These are phyloP conservation scores for Nothomitra cinnamomea DNA, from an alignment of 2,329 filamentous ascomycete genomes.

Conservation along the genomic window DNA sequence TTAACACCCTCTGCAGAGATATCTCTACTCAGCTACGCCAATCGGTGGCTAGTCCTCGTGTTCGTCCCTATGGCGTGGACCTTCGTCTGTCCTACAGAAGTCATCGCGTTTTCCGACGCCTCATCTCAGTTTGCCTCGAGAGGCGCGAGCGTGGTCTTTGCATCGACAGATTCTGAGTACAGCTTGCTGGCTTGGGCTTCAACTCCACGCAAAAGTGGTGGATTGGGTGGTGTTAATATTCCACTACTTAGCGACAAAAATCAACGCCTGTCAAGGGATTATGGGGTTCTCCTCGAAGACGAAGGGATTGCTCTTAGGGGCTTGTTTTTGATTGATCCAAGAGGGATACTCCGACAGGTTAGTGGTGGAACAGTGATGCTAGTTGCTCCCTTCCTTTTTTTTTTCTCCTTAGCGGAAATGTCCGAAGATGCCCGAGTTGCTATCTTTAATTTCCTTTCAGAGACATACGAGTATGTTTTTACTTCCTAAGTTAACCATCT, in stretches of 20 bases:
- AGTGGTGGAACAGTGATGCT: constrained; percentile 7
- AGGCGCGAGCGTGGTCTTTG: constrained; percentile 41
- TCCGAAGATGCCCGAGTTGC: neutral
- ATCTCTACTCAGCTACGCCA: constrained; percentile 20
- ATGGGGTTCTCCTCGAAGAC: constrained; percentile 46
- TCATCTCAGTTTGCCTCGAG: constrained; percentile 41
- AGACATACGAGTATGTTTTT: neutral
- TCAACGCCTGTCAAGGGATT: constrained; percentile 40
- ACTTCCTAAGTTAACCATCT: constrained; percentile 7
- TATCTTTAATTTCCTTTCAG: neutral
- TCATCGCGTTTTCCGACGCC: constrained; percentile 46
- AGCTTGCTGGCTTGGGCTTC: constrained; percentile 40
- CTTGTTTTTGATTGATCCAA: constrained; percentile 49
- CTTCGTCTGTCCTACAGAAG: constrained; percentile 50
- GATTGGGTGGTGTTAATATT: constrained; percentile 42
- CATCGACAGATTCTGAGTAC: constrained; percentile 45
- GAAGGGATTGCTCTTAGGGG: constrained; percentile 46
- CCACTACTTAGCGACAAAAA: constrained; percentile 46
- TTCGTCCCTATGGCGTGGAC: constrained; percentile 55
- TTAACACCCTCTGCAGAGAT: constrained; percentile 12
- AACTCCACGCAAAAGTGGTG: constrained; percentile 41
- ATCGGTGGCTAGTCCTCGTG: constrained; percentile 41
- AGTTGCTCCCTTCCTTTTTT: neutral
- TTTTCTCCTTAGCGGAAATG: neutral
- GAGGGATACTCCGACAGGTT: constrained; percentile 36